These are phyloP conservation scores for Exophiala lecanii-corni DNA, from an alignment of 2,329 filamentous ascomycete genomes.

Conservation along the genomic window DNA sequence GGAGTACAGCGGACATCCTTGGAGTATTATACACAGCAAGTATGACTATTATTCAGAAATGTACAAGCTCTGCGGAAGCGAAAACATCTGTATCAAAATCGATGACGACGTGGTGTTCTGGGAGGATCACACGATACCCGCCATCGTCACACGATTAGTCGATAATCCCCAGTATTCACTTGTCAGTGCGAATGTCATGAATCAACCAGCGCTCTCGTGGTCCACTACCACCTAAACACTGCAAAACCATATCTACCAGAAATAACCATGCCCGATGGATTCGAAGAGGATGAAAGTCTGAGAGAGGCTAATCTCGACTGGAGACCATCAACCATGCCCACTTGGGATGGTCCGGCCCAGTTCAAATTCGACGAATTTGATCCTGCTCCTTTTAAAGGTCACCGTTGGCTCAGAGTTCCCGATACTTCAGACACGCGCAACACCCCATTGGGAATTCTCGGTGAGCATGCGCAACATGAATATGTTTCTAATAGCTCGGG, in stretches of 20 bases:
- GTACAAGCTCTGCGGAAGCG: background rate
- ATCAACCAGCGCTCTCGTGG: slow-evolving; percentile 50
- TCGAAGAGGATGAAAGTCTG: slow-evolving; percentile 7
- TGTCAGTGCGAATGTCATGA: slow-evolving; percentile 54
- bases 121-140: slow-evolving; percentile 47
- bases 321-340: slow-evolving; percentile 32
- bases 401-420: slow-evolving; percentile 47
- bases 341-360: slow-evolving; percentile 31
- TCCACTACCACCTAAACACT: slow-evolving; percentile 46
- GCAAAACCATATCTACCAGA: slow-evolving; percentile 53
- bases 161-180: slow-evolving; percentile 48
- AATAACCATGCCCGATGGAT: slow-evolving; percentile 22
- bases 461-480: too few species aligned
- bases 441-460: too few species aligned
- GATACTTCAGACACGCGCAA: slow-evolving; percentile 36
- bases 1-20: too few species aligned
- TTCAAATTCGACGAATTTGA: slow-evolving; percentile 27
- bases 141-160: slow-evolving; percentile 50
- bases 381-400: slow-evolving; percentile 36
- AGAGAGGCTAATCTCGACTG: slow-evolving; percentile 26
- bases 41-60: background rate
- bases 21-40: background rate
- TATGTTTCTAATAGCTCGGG: background rate
- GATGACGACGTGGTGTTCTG: slow-evolving; percentile 45
- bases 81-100: slow-evolving; percentile 39